These are phyloP conservation scores for Protomyces arabidopsidicola DNA, from an alignment of 1,139 yeast species.

Conservation along the genomic window DNA sequence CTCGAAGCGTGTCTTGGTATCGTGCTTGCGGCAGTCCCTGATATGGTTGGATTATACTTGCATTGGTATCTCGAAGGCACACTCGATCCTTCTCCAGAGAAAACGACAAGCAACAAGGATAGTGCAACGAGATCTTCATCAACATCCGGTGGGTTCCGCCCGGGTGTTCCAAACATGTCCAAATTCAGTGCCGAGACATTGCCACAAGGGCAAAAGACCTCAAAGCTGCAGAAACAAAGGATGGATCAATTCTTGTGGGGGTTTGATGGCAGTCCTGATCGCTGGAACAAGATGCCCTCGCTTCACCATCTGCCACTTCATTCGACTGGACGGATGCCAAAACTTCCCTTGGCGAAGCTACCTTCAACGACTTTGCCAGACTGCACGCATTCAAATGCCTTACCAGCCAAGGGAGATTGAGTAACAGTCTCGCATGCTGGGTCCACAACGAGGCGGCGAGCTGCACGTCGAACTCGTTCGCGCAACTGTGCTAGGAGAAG, in stretches of 20 bases:
- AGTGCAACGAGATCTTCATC: not conserved
- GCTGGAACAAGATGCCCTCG: not conserved
- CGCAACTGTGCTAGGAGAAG: constrained; percentile 3
- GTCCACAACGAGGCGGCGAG: constrained; percentile 15
- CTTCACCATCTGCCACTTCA: not conserved
- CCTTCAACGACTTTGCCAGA: constrained; percentile 19
- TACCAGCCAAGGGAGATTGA: not conserved
- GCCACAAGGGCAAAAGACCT: not conserved
- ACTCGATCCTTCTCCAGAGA: not conserved
- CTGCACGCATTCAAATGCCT: constrained; percentile 18
- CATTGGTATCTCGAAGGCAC: not conserved
- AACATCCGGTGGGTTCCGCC: not conserved
- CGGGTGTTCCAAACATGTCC: not conserved
- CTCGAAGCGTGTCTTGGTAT: not conserved
- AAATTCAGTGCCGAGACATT: not conserved
- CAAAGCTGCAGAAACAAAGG: not conserved
- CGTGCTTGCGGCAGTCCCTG: not conserved
- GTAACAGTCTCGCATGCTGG: constrained; percentile 1
- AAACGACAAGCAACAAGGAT: not conserved
- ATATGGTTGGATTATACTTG: not conserved
- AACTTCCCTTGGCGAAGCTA: constrained; percentile 18
- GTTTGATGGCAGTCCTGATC: not conserved
- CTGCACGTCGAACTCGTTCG: constrained; percentile 17
- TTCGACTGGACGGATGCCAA: constrained; percentile 13
- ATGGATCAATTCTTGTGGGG: not conserved